phyloP scores from a whole-genome alignment of 176 grass and related monocot species.

The Oryza rufipogon region DNA sequence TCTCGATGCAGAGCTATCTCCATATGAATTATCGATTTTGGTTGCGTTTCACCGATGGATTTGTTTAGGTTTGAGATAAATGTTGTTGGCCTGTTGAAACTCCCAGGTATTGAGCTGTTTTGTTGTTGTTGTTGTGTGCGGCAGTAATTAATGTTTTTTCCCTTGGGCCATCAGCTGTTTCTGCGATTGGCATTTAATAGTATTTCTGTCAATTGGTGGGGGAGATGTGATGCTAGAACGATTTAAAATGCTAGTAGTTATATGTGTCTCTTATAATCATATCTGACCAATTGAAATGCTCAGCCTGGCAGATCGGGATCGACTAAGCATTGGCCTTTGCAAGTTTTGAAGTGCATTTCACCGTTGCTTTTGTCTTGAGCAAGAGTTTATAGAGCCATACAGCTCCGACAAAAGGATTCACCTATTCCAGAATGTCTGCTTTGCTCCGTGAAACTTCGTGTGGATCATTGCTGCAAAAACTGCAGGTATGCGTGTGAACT shows the following conservation, averaged over 20 bases:
- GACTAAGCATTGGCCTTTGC: neutral
- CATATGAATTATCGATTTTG: neutral
- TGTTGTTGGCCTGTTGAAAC: neutral
- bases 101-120: neutral
- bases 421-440: constrained; percentile 34
- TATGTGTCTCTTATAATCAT: neutral
- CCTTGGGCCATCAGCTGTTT: neutral
- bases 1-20: neutral
- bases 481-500: constrained; percentile 38
- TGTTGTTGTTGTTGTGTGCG: neutral
- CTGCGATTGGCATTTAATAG: neutral
- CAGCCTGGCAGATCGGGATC: neutral
- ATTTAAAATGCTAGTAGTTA: neutral
- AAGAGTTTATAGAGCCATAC: neutral
- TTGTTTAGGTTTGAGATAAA: neutral
- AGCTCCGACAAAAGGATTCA: neutral
- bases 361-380: neutral
- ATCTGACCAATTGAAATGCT: constrained; percentile 15
- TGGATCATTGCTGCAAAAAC: constrained; percentile 55
- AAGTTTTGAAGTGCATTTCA: neutral
- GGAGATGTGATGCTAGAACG: constrained; percentile 1
- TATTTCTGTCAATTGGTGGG: neutral
- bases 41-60: neutral
- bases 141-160: neutral
- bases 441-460: constrained; percentile 41